Evolutionary conservation across 371 early-diverging fungal genomes (phyloP).

Genomic region (Mortierella sp.): DNA sequence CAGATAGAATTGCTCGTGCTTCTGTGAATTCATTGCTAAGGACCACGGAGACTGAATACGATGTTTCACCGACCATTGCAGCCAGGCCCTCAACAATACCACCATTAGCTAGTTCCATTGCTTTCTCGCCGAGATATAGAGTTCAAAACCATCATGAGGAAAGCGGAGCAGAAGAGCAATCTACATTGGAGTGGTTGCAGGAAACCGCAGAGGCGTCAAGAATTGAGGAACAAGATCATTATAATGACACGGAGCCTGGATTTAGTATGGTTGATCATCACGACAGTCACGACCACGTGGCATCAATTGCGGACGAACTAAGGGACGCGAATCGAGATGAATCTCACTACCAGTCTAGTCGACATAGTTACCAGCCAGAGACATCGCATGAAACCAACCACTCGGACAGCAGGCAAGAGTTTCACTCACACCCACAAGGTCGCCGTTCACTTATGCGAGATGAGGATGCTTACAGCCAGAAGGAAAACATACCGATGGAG

Average conservation of each 20-base stretch:
- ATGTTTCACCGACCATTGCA: constrained; percentile 31
- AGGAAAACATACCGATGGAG: constrained; percentile 24
- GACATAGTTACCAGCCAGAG: background rate
- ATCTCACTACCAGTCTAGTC: background rate
- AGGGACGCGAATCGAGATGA: background rate
- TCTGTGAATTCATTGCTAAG: constrained; percentile 12
- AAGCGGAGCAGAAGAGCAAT: constrained; percentile 2
- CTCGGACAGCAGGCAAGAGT: background rate
- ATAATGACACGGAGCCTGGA: background rate
- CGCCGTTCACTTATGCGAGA: constrained; percentile 14
- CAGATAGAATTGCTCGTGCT: background rate
- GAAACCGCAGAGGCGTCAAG: constrained; percentile 8
- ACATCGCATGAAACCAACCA: background rate
- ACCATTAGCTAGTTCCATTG: constrained; percentile 9
- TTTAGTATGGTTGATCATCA: background rate
- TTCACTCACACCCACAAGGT: background rate
- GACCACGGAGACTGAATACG: constrained; percentile 51
- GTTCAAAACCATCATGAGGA: constrained; percentile 1
- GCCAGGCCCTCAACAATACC: constrained; percentile 9
- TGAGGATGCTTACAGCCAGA: constrained; percentile 11
- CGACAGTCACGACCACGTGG: constrained; percentile 8
- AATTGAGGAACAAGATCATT: background rate
- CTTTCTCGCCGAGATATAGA: constrained; percentile 7
- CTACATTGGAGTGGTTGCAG: constrained; percentile 22
- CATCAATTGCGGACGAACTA: constrained; percentile 8